Conservation (phyloP, 2,329 filamentous ascomycete genomes). For the Septoria petroselini region DNA sequence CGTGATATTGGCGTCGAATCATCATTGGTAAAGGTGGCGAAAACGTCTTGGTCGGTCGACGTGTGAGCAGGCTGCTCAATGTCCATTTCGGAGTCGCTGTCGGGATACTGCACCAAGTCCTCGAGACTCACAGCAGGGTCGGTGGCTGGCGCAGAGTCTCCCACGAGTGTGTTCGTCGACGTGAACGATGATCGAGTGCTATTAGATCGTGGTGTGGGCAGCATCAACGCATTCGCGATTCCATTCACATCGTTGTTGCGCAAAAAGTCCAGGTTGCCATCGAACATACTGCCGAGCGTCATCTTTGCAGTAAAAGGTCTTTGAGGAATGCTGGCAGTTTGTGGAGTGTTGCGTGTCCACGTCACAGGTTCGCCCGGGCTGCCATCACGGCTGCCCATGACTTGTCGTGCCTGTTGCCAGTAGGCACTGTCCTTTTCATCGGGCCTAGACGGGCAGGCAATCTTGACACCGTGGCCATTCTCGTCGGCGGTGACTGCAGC, state of each 20-base stretch:
- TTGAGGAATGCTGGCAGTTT: constrained; percentile 23
- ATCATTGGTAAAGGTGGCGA: constrained; percentile 7
- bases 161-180: constrained; percentile 47
- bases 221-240: constrained; percentile 40
- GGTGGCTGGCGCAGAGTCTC: constrained; percentile 6
- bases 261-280: constrained; percentile 59
- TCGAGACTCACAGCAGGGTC: constrained; percentile 30
- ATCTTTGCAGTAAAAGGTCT: constrained; percentile 37
- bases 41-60: constrained; percentile 43
- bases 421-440: constrained; percentile 28
- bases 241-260: constrained; percentile 62
- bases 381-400: constrained; percentile 30
- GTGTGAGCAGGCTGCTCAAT: constrained; percentile 50
- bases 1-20: constrained; percentile 4
- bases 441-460: constrained; percentile 24
- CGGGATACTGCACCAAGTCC: constrained; percentile 31
- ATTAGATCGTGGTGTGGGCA: constrained; percentile 39
- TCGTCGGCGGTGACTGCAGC: constrained; percentile 23
- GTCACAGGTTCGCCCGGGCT: constrained; percentile 33
- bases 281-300: constrained; percentile 36
- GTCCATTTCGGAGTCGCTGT: constrained; percentile 32
- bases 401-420: constrained; percentile 34
- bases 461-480: constrained; percentile 26
- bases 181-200: constrained; percentile 48
- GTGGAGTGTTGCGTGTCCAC: constrained; percentile 25